Percentiles rank a stretch among this genome's conserved stretches.
These are phyloP conservation scores for Incumbomyces delicatus DNA, from an alignment of 2,329 filamentous ascomycete genomes.

Conservation along the genomic window DNA sequence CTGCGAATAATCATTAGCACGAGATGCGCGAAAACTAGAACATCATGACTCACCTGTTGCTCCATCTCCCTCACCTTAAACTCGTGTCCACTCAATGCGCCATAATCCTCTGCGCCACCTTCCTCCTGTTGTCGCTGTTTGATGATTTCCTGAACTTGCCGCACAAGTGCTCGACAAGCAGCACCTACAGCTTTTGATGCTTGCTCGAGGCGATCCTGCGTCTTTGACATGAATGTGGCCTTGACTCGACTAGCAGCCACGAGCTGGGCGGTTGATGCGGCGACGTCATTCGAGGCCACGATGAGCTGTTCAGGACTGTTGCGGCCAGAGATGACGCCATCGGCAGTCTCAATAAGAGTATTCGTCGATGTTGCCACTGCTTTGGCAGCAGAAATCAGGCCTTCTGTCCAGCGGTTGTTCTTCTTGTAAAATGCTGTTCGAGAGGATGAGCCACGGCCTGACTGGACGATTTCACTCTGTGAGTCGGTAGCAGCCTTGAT, in stretches of 20 bases:
- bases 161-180: conserved; percentile 76
- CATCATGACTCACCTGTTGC: conserved; percentile 66
- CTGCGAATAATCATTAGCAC: conserved; percentile 36
- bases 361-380: conserved; percentile 90
- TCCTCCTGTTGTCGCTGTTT: conserved; percentile 73
- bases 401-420: conserved; percentile 98
- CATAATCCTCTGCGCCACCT: conserved; percentile 72
- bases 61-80: conserved; percentile 99
- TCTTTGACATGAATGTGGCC: conserved; percentile 96
- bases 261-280: conserved; percentile 89
- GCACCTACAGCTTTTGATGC: conserved; percentile 87
- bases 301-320: conserved; percentile 96
- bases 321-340: conserved; percentile 82
- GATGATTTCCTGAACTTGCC: conserved; percentile 92
- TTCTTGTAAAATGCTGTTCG: conserved; percentile 98
- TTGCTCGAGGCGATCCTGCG: conserved; percentile 79
- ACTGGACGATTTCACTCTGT: conserved; percentile 92
- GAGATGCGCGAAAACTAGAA: conserved; percentile 13
- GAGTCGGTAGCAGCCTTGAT: conserved; percentile 91
- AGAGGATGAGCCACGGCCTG: conserved; percentile 77
- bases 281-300: conserved; percentile 93
- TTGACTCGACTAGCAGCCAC: conserved; percentile 94
- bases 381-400: conserved; percentile 92
- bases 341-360: conserved; percentile 92
- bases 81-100: conserved; percentile 79